Evolutionary conservation across 768 basidiomycete species (phyloP), one percentile per base, ranked within the genome.

Genomic region (Pholiota microspora): DNA sequence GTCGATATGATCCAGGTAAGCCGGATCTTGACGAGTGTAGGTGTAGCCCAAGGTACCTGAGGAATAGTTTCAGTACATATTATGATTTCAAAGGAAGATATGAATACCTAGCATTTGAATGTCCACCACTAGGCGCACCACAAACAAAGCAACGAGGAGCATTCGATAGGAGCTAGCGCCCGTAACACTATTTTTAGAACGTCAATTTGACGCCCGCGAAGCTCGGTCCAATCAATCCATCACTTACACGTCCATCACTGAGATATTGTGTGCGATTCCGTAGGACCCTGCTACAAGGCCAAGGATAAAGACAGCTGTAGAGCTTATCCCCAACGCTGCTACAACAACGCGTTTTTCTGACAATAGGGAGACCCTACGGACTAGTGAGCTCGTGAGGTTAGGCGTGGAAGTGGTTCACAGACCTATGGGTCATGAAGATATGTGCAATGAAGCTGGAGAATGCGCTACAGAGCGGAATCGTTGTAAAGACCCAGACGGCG

Each of bases 361-460:
- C 13, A 62, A 40, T 25, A 46, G 42, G 27, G 48, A 59, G 27
- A 58, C 55, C 50, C 60, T 67, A 50, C n/a, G n/a, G n/a, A n/a
- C n/a, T n/a, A 6, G 29, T 6, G 29, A 31, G 29, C 29, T 12
- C 12, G 29, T 6, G 29, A 31, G 29, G 29, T 23, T 13, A 13
- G 12, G 15, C n/a, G 29, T 16, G 24, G 9, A 21, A 36, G 28
- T 10, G 10, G 29, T 31, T 31, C n/a, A 27, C 54, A 15, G 32
- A 67, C 74, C 72, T 68, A 36, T 66, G 56, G 2, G 60, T 64
- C 2, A 76, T 58, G 57, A 72, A 75, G 4, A 67, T 27, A 51
- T 77, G 77, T 1, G 73, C 71, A 23, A 73, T 59, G 15, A 75
- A 16, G 2, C 72, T 73, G 6, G 73, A 66, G 12, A 75, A 32